Evolutionary conservation across 148 eudicot genomes (phyloP), one percentile per base, ranked within the genome.

Genomic region (Camellia lanceoleosa): DNA sequence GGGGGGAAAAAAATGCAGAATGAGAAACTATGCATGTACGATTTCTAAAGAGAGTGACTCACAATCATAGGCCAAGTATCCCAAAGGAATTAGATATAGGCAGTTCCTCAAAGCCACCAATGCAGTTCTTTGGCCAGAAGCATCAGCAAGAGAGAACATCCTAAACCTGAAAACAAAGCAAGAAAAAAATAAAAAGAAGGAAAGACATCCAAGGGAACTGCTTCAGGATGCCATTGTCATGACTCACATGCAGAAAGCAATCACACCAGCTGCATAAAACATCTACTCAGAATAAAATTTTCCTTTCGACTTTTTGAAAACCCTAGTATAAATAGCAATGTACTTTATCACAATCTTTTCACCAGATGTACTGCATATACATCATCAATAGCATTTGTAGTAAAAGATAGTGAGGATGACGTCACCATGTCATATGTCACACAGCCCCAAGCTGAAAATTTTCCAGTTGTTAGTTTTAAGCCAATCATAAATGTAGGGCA

Each of bases 11-110:
- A 38, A 38, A 18, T 4, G 41, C 3, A 6, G 16, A 2, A 66
- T 41, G 46, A 66, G 16, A 11, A 60, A 3, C 38, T 30, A 30
- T 30, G 38, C 38, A 30, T 30, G 38, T 30, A 30, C 1, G 38
- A 30, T 30, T 30, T 30, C 38, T 30, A 30, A 68, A 14, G 47
- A 67, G 30, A 20, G 42, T 56, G 79, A 87, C 99, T 96, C 84
- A 96, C 99, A 96, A 71, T 96, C 91, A 85, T 92, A 96, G 38
- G 99, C 97, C 81, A 96, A 80, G 87, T 93, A 96, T 16, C 99
- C 99, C 84, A 96, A 73, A 38, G 99, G 99, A 85, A 91, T 83
- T 52, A 96, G 90, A 85, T 96, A 96, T 13, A 93, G 79, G 86
- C 99, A 96, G 88, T 96, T 96, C 88, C 99, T 90, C 84, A 96